A percentile compares a stretch with the other conserved stretches of the same genome.
Evolutionary conservation across 345 rosid genomes (phyloP).

Genomic region (Viola odorata): DNA sequence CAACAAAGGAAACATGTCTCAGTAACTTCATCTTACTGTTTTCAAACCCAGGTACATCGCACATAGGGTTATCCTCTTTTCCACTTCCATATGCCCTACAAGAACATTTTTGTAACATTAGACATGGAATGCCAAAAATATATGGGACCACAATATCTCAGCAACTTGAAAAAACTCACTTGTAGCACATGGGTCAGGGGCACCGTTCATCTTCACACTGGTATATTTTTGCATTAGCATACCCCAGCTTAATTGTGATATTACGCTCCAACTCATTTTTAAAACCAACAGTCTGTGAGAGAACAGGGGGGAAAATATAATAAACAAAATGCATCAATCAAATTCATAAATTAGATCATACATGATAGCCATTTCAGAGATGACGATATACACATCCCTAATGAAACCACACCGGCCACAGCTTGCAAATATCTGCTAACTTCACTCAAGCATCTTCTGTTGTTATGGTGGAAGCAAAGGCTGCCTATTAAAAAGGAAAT

Average conservation of each 20-base stretch:
- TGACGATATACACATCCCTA: no score
- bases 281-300: slow-evolving; percentile 82
- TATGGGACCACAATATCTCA: not conserved
- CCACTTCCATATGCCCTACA: slow-evolving; percentile 93
- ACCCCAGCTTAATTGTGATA: slow-evolving; percentile 98
- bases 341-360: not conserved
- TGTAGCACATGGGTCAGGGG: slow-evolving; percentile 90
- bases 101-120: slow-evolving; percentile 12
- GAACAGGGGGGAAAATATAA: slow-evolving; percentile 24
- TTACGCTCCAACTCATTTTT: slow-evolving; percentile 94
- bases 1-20: slow-evolving; percentile 96
- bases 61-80: slow-evolving; percentile 86
- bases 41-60: slow-evolving; percentile 89
- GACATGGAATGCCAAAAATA: not conserved
- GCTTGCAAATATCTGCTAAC: no score
- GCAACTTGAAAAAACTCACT: slow-evolving; percentile 37
- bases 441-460: no score
- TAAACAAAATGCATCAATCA: not conserved
- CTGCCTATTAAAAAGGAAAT: no score
- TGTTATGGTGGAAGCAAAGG: no score
- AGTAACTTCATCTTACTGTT: slow-evolving; percentile 74
- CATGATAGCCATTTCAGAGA: no score
- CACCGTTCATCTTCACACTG: slow-evolving; percentile 92
- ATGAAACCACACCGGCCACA: no score
- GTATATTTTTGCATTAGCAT: slow-evolving; percentile 98